Base-by-base conservation (phyloP, 1,284 basidiomycete genomes). In the Cutaneotrichosporon mucoides region DNA sequence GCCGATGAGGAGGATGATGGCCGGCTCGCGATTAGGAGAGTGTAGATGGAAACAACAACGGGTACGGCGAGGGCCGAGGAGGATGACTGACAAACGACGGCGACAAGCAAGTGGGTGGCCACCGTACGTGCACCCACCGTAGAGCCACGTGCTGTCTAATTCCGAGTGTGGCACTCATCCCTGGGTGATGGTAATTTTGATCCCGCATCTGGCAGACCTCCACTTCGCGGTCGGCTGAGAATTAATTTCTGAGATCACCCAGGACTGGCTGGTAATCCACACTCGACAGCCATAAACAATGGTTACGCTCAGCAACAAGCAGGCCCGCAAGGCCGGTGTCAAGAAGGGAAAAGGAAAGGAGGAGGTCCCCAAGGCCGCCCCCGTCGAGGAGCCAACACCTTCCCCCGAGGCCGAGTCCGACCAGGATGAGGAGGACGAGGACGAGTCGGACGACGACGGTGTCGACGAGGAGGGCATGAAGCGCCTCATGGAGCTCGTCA, bases 381-480 rank as follows among this genome's bases (percentile, higher is more conserved):
- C 56, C 16, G 56, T 53, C 41, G 63, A 64, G 43, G 56, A 53
- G 49, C 55, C 60, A 5, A 44, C 57, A 13, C 54, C 61, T 34
- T 56, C 59, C 42, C 52, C 42, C 35, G 50, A 56, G 24, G 42
- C 47, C 41, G 59, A 63, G 15, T 52, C 38, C 38, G 38, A 8
- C 38, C 8, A 40, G 9, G 38, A 15, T 15, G 33, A 34, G 37
- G 69, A 71, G 4, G 66, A 69, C 15, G 68, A 71, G 15, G 77
- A 90, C 44, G 84, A 85, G 66, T 84, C 84, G 57, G 90, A 92
- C 72, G 87, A 89, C 80, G 89, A 89, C 43, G 89, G 91, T 63
- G 79, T 93, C 60, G 90, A 87, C 65, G 89, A 91, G 60, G 88
- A 90, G 71, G 90, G 92, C 71, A 84, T 83, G 84, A 77, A 81